phyloP scores from a whole-genome alignment of 108 stramenopile genomes.

The Bacterosira constricta region DNA sequence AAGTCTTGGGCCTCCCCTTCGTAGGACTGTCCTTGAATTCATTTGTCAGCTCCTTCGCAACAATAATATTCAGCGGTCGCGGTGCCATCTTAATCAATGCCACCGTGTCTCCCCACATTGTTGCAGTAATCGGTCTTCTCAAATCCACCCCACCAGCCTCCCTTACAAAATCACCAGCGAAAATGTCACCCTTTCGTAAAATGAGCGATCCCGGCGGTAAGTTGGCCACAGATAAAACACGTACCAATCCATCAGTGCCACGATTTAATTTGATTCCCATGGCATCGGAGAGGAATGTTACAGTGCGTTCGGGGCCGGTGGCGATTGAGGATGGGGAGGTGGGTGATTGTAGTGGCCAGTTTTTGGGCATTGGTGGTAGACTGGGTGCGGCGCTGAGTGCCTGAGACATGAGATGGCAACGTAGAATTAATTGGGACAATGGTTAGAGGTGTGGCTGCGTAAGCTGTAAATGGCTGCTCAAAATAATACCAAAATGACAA shows the following conservation, averaged over 20 bases:
- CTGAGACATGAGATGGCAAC: slow-evolving; percentile 26
- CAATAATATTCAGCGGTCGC: slow-evolving; percentile 70
- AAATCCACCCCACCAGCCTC: slow-evolving; percentile 88
- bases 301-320: slow-evolving; percentile 70
- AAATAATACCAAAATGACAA: not conserved
- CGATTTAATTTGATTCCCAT: slow-evolving; percentile 88
- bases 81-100: slow-evolving; percentile 88
- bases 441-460: not conserved
- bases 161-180: slow-evolving; percentile 79
- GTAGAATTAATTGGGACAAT: not conserved
- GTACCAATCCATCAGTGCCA: slow-evolving; percentile 83
- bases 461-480: not conserved
- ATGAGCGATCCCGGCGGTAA: slow-evolving; percentile 68
- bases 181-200: slow-evolving; percentile 69
- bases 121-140: slow-evolving; percentile 83
- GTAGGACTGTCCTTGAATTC: slow-evolving; percentile 34
- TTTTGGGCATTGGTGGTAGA: slow-evolving; percentile 76
- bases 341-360: slow-evolving; percentile 81
- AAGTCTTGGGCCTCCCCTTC: slow-evolving; percentile 1
- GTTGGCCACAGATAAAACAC: slow-evolving; percentile 73
- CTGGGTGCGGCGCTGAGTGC: slow-evolving; percentile 68
- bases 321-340: slow-evolving; percentile 44
- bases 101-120: slow-evolving; percentile 92
- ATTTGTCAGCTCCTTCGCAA: slow-evolving; percentile 64
- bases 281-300: slow-evolving; percentile 73